A percentile compares a stretch with the other conserved stretches of the same genome.
These are phyloP conservation scores for Furcasterigmium sp. DNA, from an alignment of 2,329 filamentous ascomycete species.

Conservation along the genomic window DNA sequence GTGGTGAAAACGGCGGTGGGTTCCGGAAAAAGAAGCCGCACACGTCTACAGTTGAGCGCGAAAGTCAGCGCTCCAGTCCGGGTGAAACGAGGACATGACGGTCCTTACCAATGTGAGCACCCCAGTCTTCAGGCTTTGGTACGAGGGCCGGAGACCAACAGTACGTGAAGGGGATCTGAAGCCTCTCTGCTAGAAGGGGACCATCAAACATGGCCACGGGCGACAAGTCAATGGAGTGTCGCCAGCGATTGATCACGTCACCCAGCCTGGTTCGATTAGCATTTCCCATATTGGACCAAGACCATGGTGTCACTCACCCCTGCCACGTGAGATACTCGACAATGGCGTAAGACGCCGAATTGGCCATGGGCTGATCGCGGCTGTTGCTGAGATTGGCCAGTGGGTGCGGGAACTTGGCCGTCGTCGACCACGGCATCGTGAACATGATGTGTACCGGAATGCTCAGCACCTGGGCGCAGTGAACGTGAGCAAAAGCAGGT, in stretches of 20 bases:
- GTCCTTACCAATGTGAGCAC: constrained; percentile 21
- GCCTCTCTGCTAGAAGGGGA: constrained; percentile 59
- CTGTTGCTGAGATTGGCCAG: constrained; percentile 63
- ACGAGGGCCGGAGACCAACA: constrained; percentile 66
- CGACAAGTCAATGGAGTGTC: constrained; percentile 46
- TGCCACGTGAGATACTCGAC: constrained; percentile 78
- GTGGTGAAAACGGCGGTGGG: constrained; percentile 29
- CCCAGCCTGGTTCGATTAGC: background rate
- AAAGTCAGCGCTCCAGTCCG: background rate
- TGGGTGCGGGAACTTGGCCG: constrained; percentile 66
- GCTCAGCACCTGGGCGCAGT: constrained; percentile 34
- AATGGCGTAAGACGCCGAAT: constrained; percentile 66
- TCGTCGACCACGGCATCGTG: constrained; percentile 68
- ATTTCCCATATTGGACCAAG: background rate
- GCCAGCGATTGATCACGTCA: constrained; percentile 1
- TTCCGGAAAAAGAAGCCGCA: constrained; percentile 40
- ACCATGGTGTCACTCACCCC: constrained; percentile 39
- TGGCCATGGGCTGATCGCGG: constrained; percentile 44
- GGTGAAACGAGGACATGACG: constrained; percentile 26
- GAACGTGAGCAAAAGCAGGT: constrained; percentile 36
- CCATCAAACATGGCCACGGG: constrained; percentile 65
- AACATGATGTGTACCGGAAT: constrained; percentile 39
- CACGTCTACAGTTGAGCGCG: constrained; percentile 19
- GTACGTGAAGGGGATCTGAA: constrained; percentile 69
- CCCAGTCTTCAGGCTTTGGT: constrained; percentile 31